Base-by-base conservation (phyloP, 2,329 filamentous ascomycete genomes). In the Alternaria tenuissima region DNA sequence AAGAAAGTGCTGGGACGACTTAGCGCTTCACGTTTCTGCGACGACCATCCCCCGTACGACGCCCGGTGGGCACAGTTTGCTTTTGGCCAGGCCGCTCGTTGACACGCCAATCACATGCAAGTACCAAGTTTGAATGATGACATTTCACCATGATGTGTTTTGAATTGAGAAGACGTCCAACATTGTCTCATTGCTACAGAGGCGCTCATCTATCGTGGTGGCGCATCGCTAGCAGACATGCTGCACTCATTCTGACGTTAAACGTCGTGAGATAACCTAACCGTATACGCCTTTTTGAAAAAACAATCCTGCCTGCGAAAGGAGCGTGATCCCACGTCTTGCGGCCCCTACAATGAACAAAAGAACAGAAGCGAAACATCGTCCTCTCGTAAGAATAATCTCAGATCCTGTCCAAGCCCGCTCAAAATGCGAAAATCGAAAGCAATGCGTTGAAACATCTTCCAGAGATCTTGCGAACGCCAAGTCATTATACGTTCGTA, bases 281-380 rank as follows among this genome's bases (percentile, higher is more conserved):
- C 43, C 58, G 46, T 63, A 61, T 54, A 34, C 54, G 59, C 55
- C 55, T 36, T 47, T 28, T 32, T 7, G 12, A 39, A 32, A 57
- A 52, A 52, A 57, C 32, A 53, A 58, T 43, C 43, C 55, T 63
- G 60, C 60, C 61, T 38, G 48, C 42, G 53, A 59, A 63, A 65
- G 47, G 61, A 65, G 60, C 56, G 63, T 65, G 41, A 52, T 38
- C 53, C 44, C 58, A 59, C 61, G 55, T 57, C 47, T 55, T 28
- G 57, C 60, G 52, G 53, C 52, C 61, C 63, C 58, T 61, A 67
- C 30, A 61, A 43, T 62, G 12, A 62, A 56, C 34, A 55, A 34
- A 18, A 55, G 14, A 51, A 56, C 58, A 63, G 61, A 66, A 67
- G 52, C 39, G 49, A 60, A 60, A 51, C 61, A 59, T 64, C 44